Percentiles rank a stretch among this genome's conserved stretches.
Conservation (phyloP, 2,329 filamentous ascomycete species). For the Hirsutella rhossiliensis region DNA sequence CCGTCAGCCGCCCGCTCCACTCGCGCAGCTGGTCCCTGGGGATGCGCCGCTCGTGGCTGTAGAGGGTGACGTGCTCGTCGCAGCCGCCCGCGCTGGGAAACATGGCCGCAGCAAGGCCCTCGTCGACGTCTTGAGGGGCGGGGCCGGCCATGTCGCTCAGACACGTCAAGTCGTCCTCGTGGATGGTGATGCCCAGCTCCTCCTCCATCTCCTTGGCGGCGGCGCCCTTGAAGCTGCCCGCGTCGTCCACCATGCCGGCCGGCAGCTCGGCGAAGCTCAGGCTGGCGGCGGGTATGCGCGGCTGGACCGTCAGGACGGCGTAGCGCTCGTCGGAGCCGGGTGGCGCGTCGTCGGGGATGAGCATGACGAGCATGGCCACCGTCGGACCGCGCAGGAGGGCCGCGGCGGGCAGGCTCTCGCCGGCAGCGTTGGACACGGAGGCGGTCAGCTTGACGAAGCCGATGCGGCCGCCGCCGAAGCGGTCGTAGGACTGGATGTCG, state of each 20-base stretch:
- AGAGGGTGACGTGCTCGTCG: conserved; percentile 49
- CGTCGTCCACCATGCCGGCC: conserved; percentile 44
- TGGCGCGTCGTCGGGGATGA: conserved; percentile 36
- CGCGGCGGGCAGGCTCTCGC: conserved; percentile 38
- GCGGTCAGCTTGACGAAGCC: conserved; percentile 47
- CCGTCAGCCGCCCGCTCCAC: conserved; percentile 46
- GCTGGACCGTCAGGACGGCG: conserved; percentile 47
- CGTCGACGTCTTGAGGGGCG: conserved; percentile 13
- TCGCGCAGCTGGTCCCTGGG: conserved; percentile 34
- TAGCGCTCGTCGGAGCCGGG: conserved; percentile 33
- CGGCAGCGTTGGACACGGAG: conserved; percentile 31
- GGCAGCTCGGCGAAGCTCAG: conserved; percentile 44
- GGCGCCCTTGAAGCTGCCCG: conserved; percentile 40
- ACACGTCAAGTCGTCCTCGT: conserved; percentile 31
- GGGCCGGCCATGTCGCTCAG: conserved; percentile 37
- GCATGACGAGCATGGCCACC: conserved; percentile 47
- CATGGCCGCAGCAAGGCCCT: conserved; percentile 33
- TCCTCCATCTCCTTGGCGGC: conserved; percentile 50
- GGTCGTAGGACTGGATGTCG: conserved; percentile 40
- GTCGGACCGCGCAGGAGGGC: conserved; percentile 48
- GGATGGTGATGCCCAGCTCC: conserved; percentile 43
- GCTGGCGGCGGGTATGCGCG: conserved; percentile 42
- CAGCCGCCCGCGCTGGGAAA: conserved; percentile 47
- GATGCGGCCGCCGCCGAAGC: conserved; percentile 32
- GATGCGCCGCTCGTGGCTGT: conserved; percentile 41